A percentile compares a stretch with the other conserved stretches of the same genome.
These are phyloP conservation scores for Apiospora aurea DNA, from an alignment of 2,329 filamentous ascomycete genomes.

Conservation along the genomic window DNA sequence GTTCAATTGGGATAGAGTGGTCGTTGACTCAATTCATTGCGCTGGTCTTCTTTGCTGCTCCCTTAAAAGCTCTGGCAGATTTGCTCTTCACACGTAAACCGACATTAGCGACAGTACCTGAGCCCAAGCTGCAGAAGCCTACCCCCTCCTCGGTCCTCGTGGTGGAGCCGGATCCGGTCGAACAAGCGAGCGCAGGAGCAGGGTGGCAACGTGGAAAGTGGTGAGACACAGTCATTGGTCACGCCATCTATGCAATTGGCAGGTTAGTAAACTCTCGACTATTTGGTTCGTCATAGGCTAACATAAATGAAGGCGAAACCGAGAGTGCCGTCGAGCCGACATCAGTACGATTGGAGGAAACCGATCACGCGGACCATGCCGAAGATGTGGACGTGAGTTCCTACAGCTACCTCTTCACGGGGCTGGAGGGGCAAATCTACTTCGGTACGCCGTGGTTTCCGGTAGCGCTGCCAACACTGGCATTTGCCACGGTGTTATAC, in stretches of 20 bases:
- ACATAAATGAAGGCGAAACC: background rate
- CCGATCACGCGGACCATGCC: background rate
- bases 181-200: background rate
- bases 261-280: background rate
- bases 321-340: background rate
- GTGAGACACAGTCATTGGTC: background rate
- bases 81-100: slow-evolving; percentile 26
- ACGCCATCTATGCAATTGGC: slow-evolving; percentile 6
- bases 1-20: slow-evolving; percentile 30
- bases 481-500: slow-evolving; percentile 28
- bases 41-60: slow-evolving; percentile 33
- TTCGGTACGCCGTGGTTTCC: slow-evolving; percentile 16
- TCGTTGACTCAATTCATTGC: slow-evolving; percentile 33
- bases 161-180: slow-evolving; percentile 18
- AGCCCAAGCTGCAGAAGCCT: background rate
- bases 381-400: slow-evolving; percentile 12
- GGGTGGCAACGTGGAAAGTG: background rate
- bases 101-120: background rate
- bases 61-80: slow-evolving; percentile 31
- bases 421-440: slow-evolving; percentile 21
- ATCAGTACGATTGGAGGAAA: background rate
- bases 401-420: slow-evolving; percentile 10
- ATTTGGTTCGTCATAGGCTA: background rate
- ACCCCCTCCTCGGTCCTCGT: slow-evolving; percentile 18
- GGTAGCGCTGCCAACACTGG: slow-evolving; percentile 9